Evolutionary conservation across 495 filamentous ascomycete species (phyloP), one percentile per base, ranked within the genome.

Genomic region (Aspergillus carlsbadensis): DNA sequence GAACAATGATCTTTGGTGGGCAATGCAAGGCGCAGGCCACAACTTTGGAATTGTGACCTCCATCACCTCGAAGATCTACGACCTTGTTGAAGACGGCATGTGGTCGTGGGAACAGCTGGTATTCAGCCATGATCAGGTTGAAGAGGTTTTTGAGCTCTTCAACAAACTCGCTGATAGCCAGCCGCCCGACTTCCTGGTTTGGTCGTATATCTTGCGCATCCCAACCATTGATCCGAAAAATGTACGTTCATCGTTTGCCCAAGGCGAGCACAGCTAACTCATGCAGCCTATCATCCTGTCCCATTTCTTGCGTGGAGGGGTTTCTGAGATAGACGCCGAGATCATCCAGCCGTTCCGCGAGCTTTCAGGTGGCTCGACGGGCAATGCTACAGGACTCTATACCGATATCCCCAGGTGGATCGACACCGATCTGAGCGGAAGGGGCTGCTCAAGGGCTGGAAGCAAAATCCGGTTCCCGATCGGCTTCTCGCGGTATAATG

Each of bases 21-120:
- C 56, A 3, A 52, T 63, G 52, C 53, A 59, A 20, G 60, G 60
- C 20, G 60, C 60, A 4, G 60, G 60, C 31, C 60, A 63, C 33
- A 63, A 63, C 39, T 63, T 59, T 18, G 60, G 60, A 39, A 59
- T 63, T 20, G 60, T 63, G 8, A 63, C 60, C n/a, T 63, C 60
- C 6, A 11, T 59, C 17, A 63, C 60, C 10, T 47, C 42, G 14
- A 63, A 57, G 43, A 54, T 63, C 17, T 59, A 63, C 35, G 60
- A 63, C 22, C 49, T 63, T 10, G 35, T 35, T 10, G 20, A 53
- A 11, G 29, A 43, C 6, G 53, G 48, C 3, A 5, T 49, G 15
- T 63, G 60, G 60, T 48, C 56, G 3, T 48, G 44, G 31, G 56
- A 59, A 37, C 46, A 29, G 5, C 42, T 49, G 3, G 10, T 26